Evolutionary conservation across 129 eudicot species (phyloP).

Genomic region (Lactuca sativa): DNA sequence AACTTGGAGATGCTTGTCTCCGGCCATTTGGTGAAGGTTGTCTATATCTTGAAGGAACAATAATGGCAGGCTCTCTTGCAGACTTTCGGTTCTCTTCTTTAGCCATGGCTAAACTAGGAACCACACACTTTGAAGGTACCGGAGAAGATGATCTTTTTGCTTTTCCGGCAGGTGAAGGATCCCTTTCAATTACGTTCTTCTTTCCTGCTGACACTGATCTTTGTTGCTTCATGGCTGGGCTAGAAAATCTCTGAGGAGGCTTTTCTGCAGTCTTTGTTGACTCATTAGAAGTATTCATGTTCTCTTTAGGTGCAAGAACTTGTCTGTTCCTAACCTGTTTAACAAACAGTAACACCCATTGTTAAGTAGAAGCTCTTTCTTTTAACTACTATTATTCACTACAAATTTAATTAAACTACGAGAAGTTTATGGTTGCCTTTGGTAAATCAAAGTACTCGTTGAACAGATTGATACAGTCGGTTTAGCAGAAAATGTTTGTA

Average conservation of each 20-base stretch:
- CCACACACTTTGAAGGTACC: slow-evolving; percentile 91
- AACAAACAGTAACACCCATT: slow-evolving; percentile 8
- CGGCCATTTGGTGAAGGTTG: slow-evolving; percentile 88
- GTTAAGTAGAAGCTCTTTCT: not conserved
- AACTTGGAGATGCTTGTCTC: slow-evolving; percentile 57
- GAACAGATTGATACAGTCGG: not conserved
- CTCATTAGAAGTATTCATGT: slow-evolving; percentile 33
- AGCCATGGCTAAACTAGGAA: slow-evolving; percentile 86
- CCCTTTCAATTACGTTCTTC: slow-evolving; percentile 62
- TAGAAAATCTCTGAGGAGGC: slow-evolving; percentile 69
- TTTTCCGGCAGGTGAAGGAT: slow-evolving; percentile 82
- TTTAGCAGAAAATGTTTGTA: not conserved
- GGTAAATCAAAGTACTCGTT: slow-evolving; percentile 7
- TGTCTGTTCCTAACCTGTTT: slow-evolving; percentile 47
- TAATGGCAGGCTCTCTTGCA: slow-evolving; percentile 74
- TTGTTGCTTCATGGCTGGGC: slow-evolving; percentile 60
- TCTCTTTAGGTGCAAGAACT: slow-evolving; percentile 56
- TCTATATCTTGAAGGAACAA: slow-evolving; percentile 93
- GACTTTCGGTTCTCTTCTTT: slow-evolving; percentile 79
- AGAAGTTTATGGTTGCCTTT: not conserved
- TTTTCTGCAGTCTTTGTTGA: slow-evolving; percentile 29
- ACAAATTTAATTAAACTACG: not conserved
- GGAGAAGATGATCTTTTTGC: slow-evolving; percentile 87
- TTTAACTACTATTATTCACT: slow-evolving; percentile 5
- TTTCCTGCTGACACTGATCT: slow-evolving; percentile 60